Conservation (phyloP, 768 basidiomycete genomes). For the Filobasidium wieringae region DNA sequence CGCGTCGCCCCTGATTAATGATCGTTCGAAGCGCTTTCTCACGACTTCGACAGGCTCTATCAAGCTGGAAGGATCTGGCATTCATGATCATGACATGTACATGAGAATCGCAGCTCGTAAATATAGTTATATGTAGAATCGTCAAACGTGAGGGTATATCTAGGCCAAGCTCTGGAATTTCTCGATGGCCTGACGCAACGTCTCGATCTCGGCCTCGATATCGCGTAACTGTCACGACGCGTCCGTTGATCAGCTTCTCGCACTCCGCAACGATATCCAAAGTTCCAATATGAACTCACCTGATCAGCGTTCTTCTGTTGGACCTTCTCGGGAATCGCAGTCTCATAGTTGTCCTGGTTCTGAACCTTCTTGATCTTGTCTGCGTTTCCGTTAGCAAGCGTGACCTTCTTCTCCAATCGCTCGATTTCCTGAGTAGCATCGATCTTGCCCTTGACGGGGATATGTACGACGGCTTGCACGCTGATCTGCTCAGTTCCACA, state of each 20-base stretch:
- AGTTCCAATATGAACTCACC: conserved; percentile 48
- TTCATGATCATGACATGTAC: too few species aligned
- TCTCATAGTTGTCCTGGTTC: conserved; percentile 62
- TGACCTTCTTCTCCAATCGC: conserved; percentile 82
- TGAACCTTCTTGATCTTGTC: conserved; percentile 66
- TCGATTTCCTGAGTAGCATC: conserved; percentile 76
- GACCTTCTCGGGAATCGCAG: conserved; percentile 67
- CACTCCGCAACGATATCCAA: too few species aligned
- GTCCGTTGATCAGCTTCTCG: background rate
- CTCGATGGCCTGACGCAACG: conserved; percentile 56
- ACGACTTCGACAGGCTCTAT: background rate
- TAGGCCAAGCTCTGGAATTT: conserved; percentile 48
- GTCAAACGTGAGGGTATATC: background rate
- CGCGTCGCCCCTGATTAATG: background rate
- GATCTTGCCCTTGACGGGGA: conserved; percentile 84
- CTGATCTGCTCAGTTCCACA: conserved; percentile 76
- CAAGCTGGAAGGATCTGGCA: background rate
- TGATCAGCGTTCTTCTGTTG: conserved; percentile 65
- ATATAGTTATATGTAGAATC: too few species aligned
- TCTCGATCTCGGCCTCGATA: conserved; percentile 65
- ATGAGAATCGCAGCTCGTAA: too few species aligned
- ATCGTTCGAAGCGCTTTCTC: background rate
- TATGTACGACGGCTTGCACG: conserved; percentile 60
- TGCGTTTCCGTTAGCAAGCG: conserved; percentile 55
- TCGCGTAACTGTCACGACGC: conserved; percentile 52